These are phyloP conservation scores for Stagonosporopsis vannaccii DNA, from an alignment of 2,329 filamentous ascomycete species.

Conservation along the genomic window DNA sequence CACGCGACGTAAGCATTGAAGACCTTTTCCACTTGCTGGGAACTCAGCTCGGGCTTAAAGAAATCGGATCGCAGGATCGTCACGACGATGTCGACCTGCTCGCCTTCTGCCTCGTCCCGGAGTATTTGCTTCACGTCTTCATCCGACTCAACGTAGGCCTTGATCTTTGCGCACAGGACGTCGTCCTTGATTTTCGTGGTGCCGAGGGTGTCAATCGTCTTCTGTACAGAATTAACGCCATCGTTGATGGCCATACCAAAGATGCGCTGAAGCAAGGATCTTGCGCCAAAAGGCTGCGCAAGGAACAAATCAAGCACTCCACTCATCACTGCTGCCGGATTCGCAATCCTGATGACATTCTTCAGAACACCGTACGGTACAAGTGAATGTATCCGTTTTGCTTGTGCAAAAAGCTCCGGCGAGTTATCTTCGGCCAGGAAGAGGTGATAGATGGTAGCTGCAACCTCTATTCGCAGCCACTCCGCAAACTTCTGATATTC, in stretches of 20 bases:
- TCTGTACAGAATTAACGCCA: conserved; percentile 85
- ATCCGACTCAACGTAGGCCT: conserved; percentile 76
- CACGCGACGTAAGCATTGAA: conserved; percentile 97
- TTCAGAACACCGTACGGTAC: conserved; percentile 94
- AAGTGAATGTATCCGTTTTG: conserved; percentile 91
- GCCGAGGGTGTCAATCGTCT: conserved; percentile 79
- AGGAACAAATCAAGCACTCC: conserved; percentile 93
- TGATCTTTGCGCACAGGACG: conserved; percentile 80
- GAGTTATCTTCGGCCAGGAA: conserved; percentile 99
- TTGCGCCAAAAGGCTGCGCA: conserved; percentile 89
- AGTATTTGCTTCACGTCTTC: conserved; percentile 78
- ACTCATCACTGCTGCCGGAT: conserved; percentile 97
- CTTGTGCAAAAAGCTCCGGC: conserved; percentile 92
- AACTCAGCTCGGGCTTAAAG: conserved; percentile 72
- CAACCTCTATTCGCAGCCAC: conserved; percentile 96
- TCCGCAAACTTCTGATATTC: conserved; percentile 99
- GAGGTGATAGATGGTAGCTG: conserved; percentile 93
- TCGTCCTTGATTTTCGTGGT: conserved; percentile 78
- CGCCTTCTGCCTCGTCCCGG: conserved; percentile 73
- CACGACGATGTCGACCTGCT: conserved; percentile 85
- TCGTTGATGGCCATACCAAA: conserved; percentile 92
- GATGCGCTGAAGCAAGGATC: conserved; percentile 91
- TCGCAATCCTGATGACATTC: conserved; percentile 95
- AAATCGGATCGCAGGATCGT: conserved; percentile 81
- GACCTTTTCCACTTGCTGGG: conserved; percentile 80